Conservation (phyloP, 2,329 filamentous ascomycete genomes). For the Botrytis fragariae region DNA sequence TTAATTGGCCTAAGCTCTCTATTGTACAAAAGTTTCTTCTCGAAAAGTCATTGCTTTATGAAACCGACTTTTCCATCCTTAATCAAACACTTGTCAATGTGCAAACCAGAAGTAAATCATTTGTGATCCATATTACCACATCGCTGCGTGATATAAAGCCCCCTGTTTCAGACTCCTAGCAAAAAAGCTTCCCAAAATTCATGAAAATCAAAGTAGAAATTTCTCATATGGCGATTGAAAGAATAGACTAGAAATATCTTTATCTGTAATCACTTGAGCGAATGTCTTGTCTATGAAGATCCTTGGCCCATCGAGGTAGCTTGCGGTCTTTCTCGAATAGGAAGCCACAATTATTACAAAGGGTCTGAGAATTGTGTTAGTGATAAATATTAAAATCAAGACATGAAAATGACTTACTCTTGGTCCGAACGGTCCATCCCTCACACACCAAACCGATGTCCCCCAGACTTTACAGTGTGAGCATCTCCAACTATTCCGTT, state of each 20-base stretch:
- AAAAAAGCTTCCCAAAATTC: slow-evolving; percentile 12
- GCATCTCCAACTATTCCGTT: slow-evolving; percentile 83
- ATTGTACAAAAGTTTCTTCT: slow-evolving; percentile 21
- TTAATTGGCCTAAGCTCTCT: slow-evolving; percentile 18
- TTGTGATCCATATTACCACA: slow-evolving; percentile 21
- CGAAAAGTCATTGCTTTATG: slow-evolving; percentile 4
- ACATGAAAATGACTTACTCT: slow-evolving; percentile 57
- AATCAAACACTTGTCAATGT: slow-evolving; percentile 16
- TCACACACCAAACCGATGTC: slow-evolving; percentile 87
- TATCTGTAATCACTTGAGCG: slow-evolving; percentile 37
- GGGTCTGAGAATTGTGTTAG: slow-evolving; percentile 50
- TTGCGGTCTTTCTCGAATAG: slow-evolving; percentile 84
- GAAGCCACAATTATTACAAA: slow-evolving; percentile 92
- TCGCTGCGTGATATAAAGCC: slow-evolving; percentile 22
- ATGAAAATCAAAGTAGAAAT: slow-evolving; percentile 24
- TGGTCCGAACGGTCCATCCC: slow-evolving; percentile 82
- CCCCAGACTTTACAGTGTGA: slow-evolving; percentile 85
- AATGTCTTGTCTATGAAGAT: slow-evolving; percentile 53
- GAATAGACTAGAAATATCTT: slow-evolving; percentile 13
- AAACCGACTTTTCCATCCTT: slow-evolving; percentile 16
- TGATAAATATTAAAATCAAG: slow-evolving; percentile 10
- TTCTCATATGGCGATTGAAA: slow-evolving; percentile 17
- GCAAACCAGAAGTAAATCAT: slow-evolving; percentile 12
- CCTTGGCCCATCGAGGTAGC: slow-evolving; percentile 73
- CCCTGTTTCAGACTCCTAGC: slow-evolving; percentile 17